Base-by-base conservation (phyloP, 305 asterid genomes). In the Fraxinus paxiana region DNA sequence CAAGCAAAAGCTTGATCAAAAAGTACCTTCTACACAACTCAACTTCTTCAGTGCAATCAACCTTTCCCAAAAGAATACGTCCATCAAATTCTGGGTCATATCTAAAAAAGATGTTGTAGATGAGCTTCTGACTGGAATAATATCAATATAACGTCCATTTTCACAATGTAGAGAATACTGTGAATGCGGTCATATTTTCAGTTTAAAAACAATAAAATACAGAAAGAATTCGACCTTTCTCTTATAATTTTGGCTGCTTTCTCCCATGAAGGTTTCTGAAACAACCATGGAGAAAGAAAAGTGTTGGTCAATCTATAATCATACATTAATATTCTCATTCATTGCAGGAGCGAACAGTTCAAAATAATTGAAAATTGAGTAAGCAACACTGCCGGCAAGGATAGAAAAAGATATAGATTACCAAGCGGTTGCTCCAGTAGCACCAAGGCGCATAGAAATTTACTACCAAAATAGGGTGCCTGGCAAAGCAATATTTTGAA, bases 231-330 rank as follows among this genome's bases (percentile, higher is more conserved):
- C 37, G 76, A 94, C 99, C 97, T 92, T 84, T 94, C 98, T 88
- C 87, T 89, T n/a, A 96, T 88, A 76, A 91, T 91, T 86, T 82
- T 93, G 85, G 98, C 97, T 77, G 99, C 97, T 90, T 96, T 96
- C 91, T 96, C 99, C 99, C 99, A 96, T 33, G 99, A 89, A 85
- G 97, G 98, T 96, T 94, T 94, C 99, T 96, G 94, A 74, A 70
- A 87, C 41, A 77, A 56, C 81, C 70, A 76, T 76, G 54, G 75
- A 84, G 81, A 77, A 71, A 78, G 33, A 72, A 59, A 78, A 63
- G 78, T 43, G 79, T 80, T 56, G 79, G 48, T 77, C 31, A 26
- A 75, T 70, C 24, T 80, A 82, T 18, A 77, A 54, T 20, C 56
- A 79, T 81, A 38, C 48, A 73, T 69, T 78, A 24, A 4, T 35